phyloP scores from a whole-genome alignment of 2,329 filamentous ascomycete genomes.

The Apiospora pterosperma region DNA sequence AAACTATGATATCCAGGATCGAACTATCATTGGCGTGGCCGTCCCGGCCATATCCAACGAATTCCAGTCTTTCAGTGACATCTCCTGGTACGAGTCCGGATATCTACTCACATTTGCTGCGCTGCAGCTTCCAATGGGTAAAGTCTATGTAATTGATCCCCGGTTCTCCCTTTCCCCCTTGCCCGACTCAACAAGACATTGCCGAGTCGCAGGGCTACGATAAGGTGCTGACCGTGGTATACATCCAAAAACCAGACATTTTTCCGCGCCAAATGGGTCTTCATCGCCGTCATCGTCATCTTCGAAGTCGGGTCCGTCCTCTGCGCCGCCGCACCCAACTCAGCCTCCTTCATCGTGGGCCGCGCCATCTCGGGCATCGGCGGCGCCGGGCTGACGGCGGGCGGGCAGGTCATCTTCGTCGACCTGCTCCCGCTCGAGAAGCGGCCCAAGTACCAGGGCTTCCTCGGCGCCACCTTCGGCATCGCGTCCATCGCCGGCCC shows the following conservation, averaged over 20 bases:
- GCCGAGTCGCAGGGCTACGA: no score
- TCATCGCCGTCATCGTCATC: constrained; percentile 1
- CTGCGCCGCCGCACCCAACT: constrained; percentile 20
- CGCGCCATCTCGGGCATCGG: constrained; percentile 21
- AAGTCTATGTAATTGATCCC: not conserved
- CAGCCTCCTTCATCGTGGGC: constrained; percentile 22
- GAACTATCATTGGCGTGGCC: constrained; percentile 7
- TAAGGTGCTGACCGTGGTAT: not conserved
- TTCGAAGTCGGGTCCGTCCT: constrained; percentile 18
- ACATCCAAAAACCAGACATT: not conserved
- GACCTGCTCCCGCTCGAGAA: constrained; percentile 16
- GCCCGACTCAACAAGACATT: no score
- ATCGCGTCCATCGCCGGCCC: constrained; percentile 63
- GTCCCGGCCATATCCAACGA: constrained; percentile 9
- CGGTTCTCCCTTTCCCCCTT: not conserved
- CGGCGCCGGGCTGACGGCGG: constrained; percentile 4
- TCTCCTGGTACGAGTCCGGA: constrained; percentile 20
- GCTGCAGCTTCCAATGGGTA: constrained; percentile 15
- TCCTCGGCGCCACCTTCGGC: constrained; percentile 1
- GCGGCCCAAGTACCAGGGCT: constrained; percentile 6
- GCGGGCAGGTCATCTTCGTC: constrained; percentile 6
- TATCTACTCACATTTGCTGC: constrained; percentile 18
- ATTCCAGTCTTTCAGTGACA: constrained; percentile 20
- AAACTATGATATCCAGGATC: constrained; percentile 2
- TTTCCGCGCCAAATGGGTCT: constrained; percentile 13